Base-by-base conservation (phyloP, 768 basidiomycete species). In the Porphyrellus cyaneotinctus region DNA sequence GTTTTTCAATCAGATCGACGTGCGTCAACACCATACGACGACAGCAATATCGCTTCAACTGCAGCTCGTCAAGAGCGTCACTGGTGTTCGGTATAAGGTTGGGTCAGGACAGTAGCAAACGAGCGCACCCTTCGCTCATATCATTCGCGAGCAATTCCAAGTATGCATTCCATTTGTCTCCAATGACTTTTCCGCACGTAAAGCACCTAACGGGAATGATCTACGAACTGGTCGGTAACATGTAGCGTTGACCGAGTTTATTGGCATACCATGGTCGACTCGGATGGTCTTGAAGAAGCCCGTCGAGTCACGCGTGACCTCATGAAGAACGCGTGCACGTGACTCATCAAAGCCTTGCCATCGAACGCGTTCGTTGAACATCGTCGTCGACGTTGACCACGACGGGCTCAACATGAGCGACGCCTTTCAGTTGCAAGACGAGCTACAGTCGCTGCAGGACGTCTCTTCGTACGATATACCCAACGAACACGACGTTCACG, bases 201-300 rank as follows among this genome's bases (percentile, higher is more conserved):
- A 97, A 97, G 60, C 94, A 95, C 38, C 95, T 84, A 9, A 97
- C 91, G 42, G 95, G 94, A 58, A 97, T 95, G 56, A 97, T 98
- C 95, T 95, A 62, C 3, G 14, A 13, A 36, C 12, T 36, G 2
- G 38, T 44, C n/a, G 15, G 31, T 24, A 9, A 20, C 17, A 31
- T 14, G 38, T 15, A 38, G 22, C 7, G 14, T n/a, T 4, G 4
- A 9, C n/a, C 10, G 18, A 22, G 5, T 14, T 13, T 9, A 24
- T 11, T 8, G 24, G 35, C 69, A 53, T 35, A 60, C 69, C 67
- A 70, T 69, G 49, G 56, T 60, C 47, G 52, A 31, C 14, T 35
- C 31, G 13, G 39, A 13, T 44, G n/a, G 48, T 66, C 46, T 36
- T 31, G 3, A 14, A n/a, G 23, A 18, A 48, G 6, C n/a, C n/a